Percentiles rank a stretch among this genome's conserved stretches.
phyloP scores from a whole-genome alignment of 1,139 yeast genomes.

The Pichia sp. region DNA sequence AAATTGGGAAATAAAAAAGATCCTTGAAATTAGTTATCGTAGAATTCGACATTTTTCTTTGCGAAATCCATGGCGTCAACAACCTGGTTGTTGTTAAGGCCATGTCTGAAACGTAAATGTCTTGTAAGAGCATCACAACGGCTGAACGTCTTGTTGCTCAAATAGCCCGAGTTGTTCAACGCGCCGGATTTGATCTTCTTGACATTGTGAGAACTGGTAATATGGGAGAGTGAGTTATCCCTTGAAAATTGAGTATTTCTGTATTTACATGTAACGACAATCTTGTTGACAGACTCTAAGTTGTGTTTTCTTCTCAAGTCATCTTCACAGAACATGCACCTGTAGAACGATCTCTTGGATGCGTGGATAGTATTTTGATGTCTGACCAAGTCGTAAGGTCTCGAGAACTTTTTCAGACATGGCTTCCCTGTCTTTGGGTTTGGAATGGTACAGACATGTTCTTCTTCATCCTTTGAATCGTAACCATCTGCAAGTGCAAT shows the following conservation, averaged over 20 bases:
- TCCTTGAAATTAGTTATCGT: slow-evolving; percentile 23
- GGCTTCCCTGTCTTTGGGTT: slow-evolving; percentile 58
- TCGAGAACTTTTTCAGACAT: slow-evolving; percentile 80
- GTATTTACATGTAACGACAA: slow-evolving; percentile 26
- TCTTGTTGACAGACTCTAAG: slow-evolving; percentile 25
- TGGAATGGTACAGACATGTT: slow-evolving; percentile 55
- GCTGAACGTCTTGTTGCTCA: slow-evolving; percentile 72
- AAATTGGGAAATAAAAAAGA: neutral
- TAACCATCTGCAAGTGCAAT: slow-evolving; percentile 8
- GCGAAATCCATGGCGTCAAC: slow-evolving; percentile 68
- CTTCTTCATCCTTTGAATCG: slow-evolving; percentile 22
- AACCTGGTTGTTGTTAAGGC: slow-evolving; percentile 63
- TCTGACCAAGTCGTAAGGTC: slow-evolving; percentile 90
- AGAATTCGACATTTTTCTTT: slow-evolving; percentile 68
- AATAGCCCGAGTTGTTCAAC: slow-evolving; percentile 52
- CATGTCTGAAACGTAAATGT: slow-evolving; percentile 87
- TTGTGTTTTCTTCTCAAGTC: slow-evolving; percentile 36
- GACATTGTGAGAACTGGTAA: slow-evolving; percentile 31
- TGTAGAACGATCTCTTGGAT: slow-evolving; percentile 74
- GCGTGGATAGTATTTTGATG: slow-evolving; percentile 98
- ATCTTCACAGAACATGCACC: slow-evolving; percentile 80
- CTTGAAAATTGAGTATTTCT: slow-evolving; percentile 25
- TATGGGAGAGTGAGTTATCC: slow-evolving; percentile 31
- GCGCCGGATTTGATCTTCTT: slow-evolving; percentile 41
- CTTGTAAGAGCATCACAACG: slow-evolving; percentile 93